phyloP scores from a whole-genome alignment of 225 moss, liverwort and hornwort species.

The Polytrichum formosum region DNA sequence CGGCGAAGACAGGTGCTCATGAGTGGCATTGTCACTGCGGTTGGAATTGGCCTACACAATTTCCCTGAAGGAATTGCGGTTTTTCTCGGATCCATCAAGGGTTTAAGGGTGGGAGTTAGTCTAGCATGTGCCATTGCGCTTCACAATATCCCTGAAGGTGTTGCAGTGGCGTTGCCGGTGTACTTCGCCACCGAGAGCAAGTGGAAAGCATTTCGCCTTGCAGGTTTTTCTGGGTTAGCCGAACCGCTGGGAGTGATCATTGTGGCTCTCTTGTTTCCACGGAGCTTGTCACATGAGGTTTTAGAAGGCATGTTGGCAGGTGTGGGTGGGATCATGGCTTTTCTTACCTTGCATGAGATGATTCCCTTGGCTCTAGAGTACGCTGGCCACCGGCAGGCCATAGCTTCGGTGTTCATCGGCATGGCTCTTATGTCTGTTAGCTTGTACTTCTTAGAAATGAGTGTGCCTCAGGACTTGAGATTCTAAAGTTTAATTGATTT shows the following conservation, averaged over 20 bases:
- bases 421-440: conserved; percentile 98
- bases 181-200: conserved; percentile 97
- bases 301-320: conserved; percentile 82
- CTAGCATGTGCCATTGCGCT: conserved; percentile 91
- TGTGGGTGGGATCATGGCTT: conserved; percentile 99
- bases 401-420: conserved; percentile 83
- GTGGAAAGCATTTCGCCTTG: conserved; percentile 89
- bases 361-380: conserved; percentile 92
- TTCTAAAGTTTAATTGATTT: conserved; percentile 17
- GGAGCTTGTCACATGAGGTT: conserved; percentile 77
- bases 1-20: conserved; percentile 55
- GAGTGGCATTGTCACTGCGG: conserved; percentile 45
- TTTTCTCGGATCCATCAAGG: conserved; percentile 96
- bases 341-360: conserved; percentile 96
- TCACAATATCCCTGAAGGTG: conserved; percentile 96
- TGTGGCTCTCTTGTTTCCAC: conserved; percentile 82
- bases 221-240: conserved; percentile 83
- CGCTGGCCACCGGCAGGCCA: conserved; percentile 75
- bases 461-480: conserved; percentile 55
- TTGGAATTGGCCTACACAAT: conserved; percentile 92
- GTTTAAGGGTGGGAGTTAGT: conserved; percentile 86
- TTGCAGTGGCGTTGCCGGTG: conserved; percentile 92
- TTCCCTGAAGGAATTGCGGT: conserved; percentile 99
- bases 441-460: conserved; percentile 54
- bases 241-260: conserved; percentile 89